Percentiles rank a stretch among this genome's conserved stretches.
Evolutionary conservation across 2,329 filamentous ascomycete genomes (phyloP).

Genomic region (Botryosphaeria agaves): DNA sequence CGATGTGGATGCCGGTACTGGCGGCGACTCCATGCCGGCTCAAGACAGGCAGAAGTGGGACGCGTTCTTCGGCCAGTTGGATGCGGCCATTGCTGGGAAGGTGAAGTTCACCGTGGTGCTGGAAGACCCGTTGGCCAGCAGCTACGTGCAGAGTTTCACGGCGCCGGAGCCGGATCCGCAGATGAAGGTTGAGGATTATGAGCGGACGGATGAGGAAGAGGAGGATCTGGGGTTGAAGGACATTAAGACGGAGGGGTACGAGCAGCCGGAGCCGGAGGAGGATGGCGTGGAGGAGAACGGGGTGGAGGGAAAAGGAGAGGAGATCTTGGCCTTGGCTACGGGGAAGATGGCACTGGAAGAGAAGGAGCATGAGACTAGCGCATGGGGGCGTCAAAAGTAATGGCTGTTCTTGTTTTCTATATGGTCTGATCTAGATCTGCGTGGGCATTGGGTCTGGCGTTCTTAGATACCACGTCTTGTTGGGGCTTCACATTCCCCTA

Average conservation of each 20-base stretch:
- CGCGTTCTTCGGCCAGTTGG: conserved; percentile 61
- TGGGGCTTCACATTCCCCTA: too few relatives aligned
- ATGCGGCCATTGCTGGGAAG: conserved; percentile 63
- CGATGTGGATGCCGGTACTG: conserved; percentile 43
- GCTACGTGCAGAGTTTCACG: conserved; percentile 77
- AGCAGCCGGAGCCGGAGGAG: conserved; percentile 25
- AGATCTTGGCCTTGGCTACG: not conserved
- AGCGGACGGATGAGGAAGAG: conserved; percentile 78
- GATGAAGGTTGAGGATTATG: conserved; percentile 67
- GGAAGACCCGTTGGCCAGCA: conserved; percentile 76
- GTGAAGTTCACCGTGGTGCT: conserved; percentile 69
- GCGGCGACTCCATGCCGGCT: conserved; percentile 61
- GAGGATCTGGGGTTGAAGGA: conserved; percentile 81
- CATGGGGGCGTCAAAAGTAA: not conserved
- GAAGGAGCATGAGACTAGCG: not conserved
- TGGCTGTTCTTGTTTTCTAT: not conserved
- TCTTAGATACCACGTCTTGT: conserved; percentile 1
- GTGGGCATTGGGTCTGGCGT: not conserved
- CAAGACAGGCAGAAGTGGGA: conserved; percentile 58
- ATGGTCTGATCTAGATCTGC: not conserved
- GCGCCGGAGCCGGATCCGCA: conserved; percentile 70
- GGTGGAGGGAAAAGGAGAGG: not conserved
- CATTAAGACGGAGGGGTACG: conserved; percentile 86
- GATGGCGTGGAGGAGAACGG: conserved; percentile 3
- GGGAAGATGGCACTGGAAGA: not conserved